phyloP scores from a whole-genome alignment of 2,329 filamentous ascomycete genomes.

The Arthroderma sp. region DNA sequence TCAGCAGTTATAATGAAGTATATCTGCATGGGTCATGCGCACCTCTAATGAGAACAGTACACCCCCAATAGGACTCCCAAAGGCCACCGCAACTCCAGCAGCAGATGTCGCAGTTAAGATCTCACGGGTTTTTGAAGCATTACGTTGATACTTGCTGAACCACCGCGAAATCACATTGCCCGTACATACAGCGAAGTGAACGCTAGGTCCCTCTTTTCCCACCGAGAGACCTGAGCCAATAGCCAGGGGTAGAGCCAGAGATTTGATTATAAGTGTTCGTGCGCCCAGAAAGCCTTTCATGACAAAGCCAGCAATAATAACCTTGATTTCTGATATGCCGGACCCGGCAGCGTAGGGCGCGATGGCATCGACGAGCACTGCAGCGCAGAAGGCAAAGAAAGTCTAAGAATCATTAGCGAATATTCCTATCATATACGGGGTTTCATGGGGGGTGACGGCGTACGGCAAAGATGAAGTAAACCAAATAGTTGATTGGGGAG shows the following conservation, averaged over 20 bases:
- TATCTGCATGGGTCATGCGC: conserved; percentile 4
- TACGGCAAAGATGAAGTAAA: conserved; percentile 80
- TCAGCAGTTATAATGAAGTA: conserved; percentile 9
- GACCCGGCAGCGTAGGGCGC: conserved; percentile 93
- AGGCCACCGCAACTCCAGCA: conserved; percentile 89
- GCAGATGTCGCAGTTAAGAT: conserved; percentile 90
- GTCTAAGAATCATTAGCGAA: conserved; percentile 34
- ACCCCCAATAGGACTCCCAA: conserved; percentile 92
- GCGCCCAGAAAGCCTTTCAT: conserved; percentile 96
- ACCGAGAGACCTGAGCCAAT: conserved; percentile 91
- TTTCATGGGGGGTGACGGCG: conserved; percentile 14
- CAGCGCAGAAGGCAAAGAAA: conserved; percentile 68
- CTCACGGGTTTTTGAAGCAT: conserved; percentile 87
- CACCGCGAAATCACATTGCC: conserved; percentile 90
- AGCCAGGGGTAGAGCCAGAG: conserved; percentile 73
- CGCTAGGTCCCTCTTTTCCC: conserved; percentile 92
- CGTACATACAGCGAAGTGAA: conserved; percentile 97
- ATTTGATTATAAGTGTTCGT: conserved; percentile 89
- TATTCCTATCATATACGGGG: neutral
- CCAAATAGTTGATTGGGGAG: conserved; percentile 63
- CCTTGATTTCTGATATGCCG: conserved; percentile 98
- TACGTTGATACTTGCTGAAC: conserved; percentile 82
- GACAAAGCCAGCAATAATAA: conserved; percentile 94
- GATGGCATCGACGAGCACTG: conserved; percentile 75
- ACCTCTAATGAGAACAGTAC: conserved; percentile 87